Evolutionary conservation across 2,329 filamentous ascomycete genomes (phyloP).

Genomic region (Pestalotiopsis sp.): DNA sequence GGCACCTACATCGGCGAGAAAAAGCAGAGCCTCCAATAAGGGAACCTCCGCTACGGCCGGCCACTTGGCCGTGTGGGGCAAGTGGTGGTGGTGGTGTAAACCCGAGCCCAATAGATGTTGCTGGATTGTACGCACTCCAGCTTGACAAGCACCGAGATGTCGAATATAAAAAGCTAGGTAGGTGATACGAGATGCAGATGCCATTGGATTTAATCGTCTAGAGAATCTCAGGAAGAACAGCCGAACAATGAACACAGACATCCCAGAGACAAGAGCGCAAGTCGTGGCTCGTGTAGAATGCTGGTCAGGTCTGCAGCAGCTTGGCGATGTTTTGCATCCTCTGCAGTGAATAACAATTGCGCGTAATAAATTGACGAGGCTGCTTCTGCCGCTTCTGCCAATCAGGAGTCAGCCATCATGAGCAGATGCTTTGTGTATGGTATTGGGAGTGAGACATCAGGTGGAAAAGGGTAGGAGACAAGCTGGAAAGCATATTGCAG

Average conservation of each 20-base stretch:
- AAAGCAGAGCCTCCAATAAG: constrained; percentile 13
- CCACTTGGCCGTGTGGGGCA: constrained; percentile 30
- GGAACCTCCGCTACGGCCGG: constrained; percentile 26
- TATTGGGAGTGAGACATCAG: neutral
- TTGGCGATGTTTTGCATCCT: neutral
- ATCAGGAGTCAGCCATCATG: neutral
- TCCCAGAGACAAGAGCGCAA: neutral
- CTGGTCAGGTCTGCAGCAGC: neutral
- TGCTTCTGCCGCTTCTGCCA: neutral
- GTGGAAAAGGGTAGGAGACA: constrained; percentile 9
- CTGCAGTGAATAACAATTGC: neutral
- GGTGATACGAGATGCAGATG: neutral
- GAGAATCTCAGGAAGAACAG: neutral
- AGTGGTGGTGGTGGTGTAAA: constrained; percentile 6
- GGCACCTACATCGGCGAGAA: neutral
- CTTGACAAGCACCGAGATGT: neutral
- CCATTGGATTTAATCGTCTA: neutral
- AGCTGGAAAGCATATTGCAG: constrained; percentile 12
- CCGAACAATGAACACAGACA: neutral
- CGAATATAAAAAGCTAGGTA: neutral
- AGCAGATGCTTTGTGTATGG: neutral
- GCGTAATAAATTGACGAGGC: neutral
- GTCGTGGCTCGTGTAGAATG: neutral
- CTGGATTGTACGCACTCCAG: neutral
- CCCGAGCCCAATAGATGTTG: neutral